phyloP scores from a whole-genome alignment of 306 rosid genomes.

The Lathyrus oleraceus region DNA sequence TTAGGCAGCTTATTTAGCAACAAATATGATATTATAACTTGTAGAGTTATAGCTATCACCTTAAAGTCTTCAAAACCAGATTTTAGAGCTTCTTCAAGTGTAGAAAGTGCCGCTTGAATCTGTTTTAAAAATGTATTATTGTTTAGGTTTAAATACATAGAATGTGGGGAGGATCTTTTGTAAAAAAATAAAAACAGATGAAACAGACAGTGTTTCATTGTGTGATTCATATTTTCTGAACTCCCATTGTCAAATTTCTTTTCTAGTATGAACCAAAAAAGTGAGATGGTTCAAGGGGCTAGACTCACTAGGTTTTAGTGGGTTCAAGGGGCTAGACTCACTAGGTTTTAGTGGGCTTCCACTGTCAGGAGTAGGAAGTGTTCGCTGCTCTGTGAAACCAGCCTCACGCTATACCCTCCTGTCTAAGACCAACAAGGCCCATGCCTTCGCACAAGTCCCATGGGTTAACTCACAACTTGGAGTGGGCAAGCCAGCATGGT shows the following conservation, averaged over 20 bases:
- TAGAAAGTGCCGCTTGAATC: slow-evolving; percentile 89
- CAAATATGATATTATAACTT: background rate
- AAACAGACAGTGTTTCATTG: too few relatives aligned
- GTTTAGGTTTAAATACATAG: background rate
- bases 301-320: background rate
- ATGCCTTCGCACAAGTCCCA: background rate
- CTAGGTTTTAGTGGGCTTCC: background rate
- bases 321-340: background rate
- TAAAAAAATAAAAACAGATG: background rate
- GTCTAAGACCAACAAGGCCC: background rate
- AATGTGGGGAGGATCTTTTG: background rate
- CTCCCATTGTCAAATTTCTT: too few relatives aligned
- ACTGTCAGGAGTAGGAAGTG: background rate
- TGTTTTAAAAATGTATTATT: slow-evolving; percentile 33
- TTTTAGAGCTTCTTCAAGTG: slow-evolving; percentile 86
- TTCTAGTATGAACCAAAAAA: background rate
- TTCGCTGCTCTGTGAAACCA: slow-evolving; percentile 11
- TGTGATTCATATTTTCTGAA: too few relatives aligned
- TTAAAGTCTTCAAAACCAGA: slow-evolving; percentile 93
- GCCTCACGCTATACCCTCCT: slow-evolving; percentile 1
- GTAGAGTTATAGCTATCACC: slow-evolving; percentile 47
- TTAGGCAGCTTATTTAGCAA: slow-evolving; percentile 25
- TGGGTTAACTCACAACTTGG: background rate
- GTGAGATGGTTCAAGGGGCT: background rate
- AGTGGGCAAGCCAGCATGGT: background rate